Evolutionary conservation across 352 stramenopile genomes (phyloP).

Genomic region (Elongisporangium senticosum): DNA sequence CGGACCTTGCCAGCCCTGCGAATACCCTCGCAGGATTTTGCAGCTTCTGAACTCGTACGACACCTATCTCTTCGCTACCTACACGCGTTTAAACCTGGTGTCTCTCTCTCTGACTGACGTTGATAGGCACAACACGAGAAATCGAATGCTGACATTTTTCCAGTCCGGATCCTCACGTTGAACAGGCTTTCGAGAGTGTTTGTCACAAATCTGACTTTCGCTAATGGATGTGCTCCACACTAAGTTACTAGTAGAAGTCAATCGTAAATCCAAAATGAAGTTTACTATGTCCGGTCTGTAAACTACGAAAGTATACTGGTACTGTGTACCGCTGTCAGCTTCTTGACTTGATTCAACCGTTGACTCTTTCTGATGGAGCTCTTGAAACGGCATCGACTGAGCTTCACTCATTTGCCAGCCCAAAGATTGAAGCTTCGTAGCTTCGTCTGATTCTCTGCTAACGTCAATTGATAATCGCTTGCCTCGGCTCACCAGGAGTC

Average conservation of each 20-base stretch:
- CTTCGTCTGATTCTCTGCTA: neutral
- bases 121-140: neutral
- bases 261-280: neutral
- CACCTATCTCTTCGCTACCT: neutral
- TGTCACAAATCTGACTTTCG: neutral
- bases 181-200: neutral
- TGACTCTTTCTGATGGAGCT: no score
- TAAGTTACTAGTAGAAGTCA: neutral
- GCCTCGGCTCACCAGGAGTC: neutral
- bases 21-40: neutral
- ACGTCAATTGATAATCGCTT: neutral
- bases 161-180: no score
- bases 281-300: no score
- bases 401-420: neutral
- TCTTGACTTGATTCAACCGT: no score
- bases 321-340: no score
- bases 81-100: neutral
- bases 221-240: neutral
- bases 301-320: no score
- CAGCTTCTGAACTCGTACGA: neutral
- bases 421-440: no score
- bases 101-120: no score
- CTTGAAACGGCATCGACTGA: neutral
- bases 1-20: neutral
- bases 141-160: no score